Evolutionary conservation across 1,139 yeast genomes (phyloP), one percentile per base, ranked within the genome.

Genomic region (Kurtzmaniella quercitrusa): DNA sequence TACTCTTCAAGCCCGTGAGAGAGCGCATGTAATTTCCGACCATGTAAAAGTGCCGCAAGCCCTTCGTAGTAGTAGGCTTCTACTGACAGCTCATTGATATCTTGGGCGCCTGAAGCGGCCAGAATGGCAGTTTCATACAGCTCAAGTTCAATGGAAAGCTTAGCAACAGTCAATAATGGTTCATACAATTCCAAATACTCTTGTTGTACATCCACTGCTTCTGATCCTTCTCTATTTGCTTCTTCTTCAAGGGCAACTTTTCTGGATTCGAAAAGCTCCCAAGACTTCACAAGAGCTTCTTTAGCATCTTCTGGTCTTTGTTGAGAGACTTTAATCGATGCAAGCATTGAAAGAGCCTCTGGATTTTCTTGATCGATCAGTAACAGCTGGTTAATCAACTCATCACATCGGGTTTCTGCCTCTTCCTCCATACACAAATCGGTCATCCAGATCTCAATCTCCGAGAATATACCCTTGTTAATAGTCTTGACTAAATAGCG

Each of bases 391-490:
- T 76, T 65, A 41, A 91, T 84, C 51, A 88, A 71, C 43, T 74
- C 74, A 53, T 89, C 87, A 65, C 98, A 94, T 59, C 80, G 76
- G 4, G 61, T 38, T 61, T 93, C 98, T 2, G 98, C 98, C 53
- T 84, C 83, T 5, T 80, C 80, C 53, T 88, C 95, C 96, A 91
- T 89, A 60, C 98, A 91, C 50, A 93, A 71, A 67, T 93, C 99
- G 1, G 99, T 94, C 98, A 93, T 93, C 97, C 98, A 93, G 47
- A 94, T 88, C 63, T 93, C 99, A 54, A 93, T 85, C 66, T 84
- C 76, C 9, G 96, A 85, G 51, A 91, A 82, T 23, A 88, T 70
- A 0, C 94, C 96, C 56, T 82, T 86, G 50, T 85, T 81, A 44
- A 82, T 53, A 55, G 81, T 82, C 47, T 69, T 70, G 42, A 74